phyloP scores from a whole-genome alignment of 805 yeast genomes.

The Candida ortonii region DNA sequence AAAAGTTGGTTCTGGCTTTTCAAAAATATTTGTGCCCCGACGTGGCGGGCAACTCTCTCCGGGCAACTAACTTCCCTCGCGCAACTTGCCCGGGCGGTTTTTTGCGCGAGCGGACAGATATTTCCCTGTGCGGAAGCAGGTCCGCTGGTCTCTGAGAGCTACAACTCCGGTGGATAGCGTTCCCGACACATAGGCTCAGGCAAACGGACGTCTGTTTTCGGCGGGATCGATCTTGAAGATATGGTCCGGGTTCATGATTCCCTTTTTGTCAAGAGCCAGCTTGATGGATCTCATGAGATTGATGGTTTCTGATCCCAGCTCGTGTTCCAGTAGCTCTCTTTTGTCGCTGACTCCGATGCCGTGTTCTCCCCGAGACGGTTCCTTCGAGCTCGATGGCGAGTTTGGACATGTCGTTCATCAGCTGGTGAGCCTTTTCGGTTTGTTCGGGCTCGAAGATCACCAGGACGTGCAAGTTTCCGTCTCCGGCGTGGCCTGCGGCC shows the following conservation, averaged over 20 bases:
- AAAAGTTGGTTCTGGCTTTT: no score
- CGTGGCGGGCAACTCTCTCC: no score
- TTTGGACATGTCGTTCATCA: conserved; percentile 61
- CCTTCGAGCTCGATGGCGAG: conserved; percentile 72
- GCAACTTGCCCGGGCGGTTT: no score
- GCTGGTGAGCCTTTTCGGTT: conserved; percentile 40
- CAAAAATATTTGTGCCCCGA: no score
- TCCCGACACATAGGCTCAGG: no score
- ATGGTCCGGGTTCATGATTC: conserved; percentile 77
- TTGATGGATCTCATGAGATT: conserved; percentile 73
- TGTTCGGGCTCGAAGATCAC: conserved; percentile 57
- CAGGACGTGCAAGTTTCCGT: conserved; percentile 75
- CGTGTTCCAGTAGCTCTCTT: conserved; percentile 55
- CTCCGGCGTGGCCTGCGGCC: conserved; percentile 79
- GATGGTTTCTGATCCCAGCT: conserved; percentile 66
- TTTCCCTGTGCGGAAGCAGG: no score
- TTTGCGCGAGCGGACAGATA: no score
- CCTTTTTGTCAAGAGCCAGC: conserved; percentile 68
- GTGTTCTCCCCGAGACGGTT: conserved; percentile 84
- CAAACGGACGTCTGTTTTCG: conserved; percentile 27
- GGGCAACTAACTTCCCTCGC: no score
- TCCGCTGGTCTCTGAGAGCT: no score
- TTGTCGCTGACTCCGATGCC: conserved; percentile 79
- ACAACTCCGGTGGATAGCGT: no score
- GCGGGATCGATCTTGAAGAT: conserved; percentile 67